phyloP scores from a whole-genome alignment of 257 asterid species.

The Penstemon eatonii region DNA sequence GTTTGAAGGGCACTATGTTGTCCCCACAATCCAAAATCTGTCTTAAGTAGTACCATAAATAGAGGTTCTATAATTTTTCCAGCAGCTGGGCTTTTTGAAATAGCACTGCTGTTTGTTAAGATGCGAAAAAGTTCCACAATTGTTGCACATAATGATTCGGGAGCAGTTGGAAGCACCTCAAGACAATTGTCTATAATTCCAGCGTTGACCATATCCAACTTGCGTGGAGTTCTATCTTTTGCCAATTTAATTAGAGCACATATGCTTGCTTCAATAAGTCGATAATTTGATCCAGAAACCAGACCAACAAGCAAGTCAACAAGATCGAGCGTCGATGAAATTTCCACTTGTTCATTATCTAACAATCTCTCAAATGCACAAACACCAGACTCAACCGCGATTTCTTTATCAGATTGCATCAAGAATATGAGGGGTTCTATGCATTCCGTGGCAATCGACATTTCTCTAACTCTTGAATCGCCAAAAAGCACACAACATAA shows the following conservation, averaged over 20 bases:
- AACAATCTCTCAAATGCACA: conserved; percentile 80
- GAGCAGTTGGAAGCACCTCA: conserved; percentile 64
- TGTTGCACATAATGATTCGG: conserved; percentile 64
- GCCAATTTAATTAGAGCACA: conserved; percentile 79
- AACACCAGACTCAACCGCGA: conserved; percentile 67
- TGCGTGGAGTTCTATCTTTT: conserved; percentile 84
- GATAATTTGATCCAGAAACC: conserved; percentile 71
- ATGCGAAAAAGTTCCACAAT: conserved; percentile 88
- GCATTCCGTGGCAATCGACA: conserved; percentile 56
- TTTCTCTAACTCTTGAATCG: conserved; percentile 53
- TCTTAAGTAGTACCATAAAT: conserved; percentile 59
- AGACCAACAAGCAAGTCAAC: conserved; percentile 62
- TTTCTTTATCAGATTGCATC: conserved; percentile 63
- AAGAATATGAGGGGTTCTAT: conserved; percentile 63
- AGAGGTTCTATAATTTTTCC: conserved; percentile 78
- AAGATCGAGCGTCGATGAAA: conserved; percentile 58
- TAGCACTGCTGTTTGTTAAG: conserved; percentile 80
- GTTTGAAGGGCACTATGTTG: conserved; percentile 93
- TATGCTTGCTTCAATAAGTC: conserved; percentile 75
- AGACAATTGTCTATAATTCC: conserved; percentile 85
- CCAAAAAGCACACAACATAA: conserved; percentile 63
- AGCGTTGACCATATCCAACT: conserved; percentile 83
- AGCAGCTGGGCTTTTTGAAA: conserved; percentile 67
- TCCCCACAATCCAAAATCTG: conserved; percentile 77
- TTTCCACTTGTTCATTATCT: conserved; percentile 73